phyloP scores from a whole-genome alignment of 208 protist species.

The Trypanosoma cruzi region DNA sequence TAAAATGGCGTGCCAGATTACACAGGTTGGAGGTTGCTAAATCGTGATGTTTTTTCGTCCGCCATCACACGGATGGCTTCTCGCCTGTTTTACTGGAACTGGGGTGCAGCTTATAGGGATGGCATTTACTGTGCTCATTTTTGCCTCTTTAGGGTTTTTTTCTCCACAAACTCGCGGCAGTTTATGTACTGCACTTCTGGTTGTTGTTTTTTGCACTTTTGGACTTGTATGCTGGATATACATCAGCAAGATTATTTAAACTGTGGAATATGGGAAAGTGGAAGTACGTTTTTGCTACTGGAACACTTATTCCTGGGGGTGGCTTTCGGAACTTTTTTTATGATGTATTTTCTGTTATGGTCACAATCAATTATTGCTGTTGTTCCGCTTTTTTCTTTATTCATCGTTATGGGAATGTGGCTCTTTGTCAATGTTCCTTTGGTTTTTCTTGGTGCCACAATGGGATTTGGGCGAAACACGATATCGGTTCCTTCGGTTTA shows the following conservation, averaged over 20 bases:
- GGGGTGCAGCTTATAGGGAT: slow-evolving; percentile 91
- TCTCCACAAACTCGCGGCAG: slow-evolving; percentile 90
- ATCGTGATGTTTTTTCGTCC: slow-evolving; percentile 97
- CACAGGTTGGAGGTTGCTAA: slow-evolving; percentile 95
- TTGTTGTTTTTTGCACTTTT: slow-evolving; percentile 44
- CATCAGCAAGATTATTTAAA: slow-evolving; percentile 73
- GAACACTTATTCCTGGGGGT: slow-evolving; percentile 36
- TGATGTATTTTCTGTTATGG: slow-evolving; percentile 43
- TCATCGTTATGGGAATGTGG: slow-evolving; percentile 65
- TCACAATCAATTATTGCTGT: slow-evolving; percentile 29
- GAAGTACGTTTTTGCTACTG: slow-evolving; percentile 70
- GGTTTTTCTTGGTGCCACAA: slow-evolving; percentile 87
- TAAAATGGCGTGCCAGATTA: slow-evolving; percentile 79
- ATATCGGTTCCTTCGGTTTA: slow-evolving; percentile 75
- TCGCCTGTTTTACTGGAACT: slow-evolving; percentile 91
- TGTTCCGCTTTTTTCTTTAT: slow-evolving; percentile 63
- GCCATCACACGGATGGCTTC: slow-evolving; percentile 77
- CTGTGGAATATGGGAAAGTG: slow-evolving; percentile 54
- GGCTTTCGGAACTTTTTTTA: slow-evolving; percentile 39
- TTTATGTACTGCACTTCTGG: slow-evolving; percentile 74
- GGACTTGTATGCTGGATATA: slow-evolving; percentile 79
- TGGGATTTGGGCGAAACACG: slow-evolving; percentile 84
- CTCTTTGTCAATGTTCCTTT: slow-evolving; percentile 94
- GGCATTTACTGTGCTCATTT: slow-evolving; percentile 75
- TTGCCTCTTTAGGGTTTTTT: slow-evolving; percentile 82